These are phyloP conservation scores for Tetrahymena borealis DNA, from an alignment of 73 alveolate genomes.

Conservation along the genomic window DNA sequence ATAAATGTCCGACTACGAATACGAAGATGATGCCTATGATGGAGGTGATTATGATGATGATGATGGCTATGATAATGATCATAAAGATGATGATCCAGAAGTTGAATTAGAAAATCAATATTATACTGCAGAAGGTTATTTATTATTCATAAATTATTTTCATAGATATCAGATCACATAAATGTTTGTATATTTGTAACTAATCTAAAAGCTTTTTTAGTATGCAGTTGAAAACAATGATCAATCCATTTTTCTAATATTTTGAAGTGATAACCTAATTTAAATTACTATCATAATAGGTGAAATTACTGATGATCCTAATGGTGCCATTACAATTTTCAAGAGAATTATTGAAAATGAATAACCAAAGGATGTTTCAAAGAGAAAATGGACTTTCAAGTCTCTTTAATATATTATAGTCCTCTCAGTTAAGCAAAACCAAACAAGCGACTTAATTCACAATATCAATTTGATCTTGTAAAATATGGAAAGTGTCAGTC, in stretches of 20 bases:
- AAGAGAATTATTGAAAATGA: constrained; percentile 17
- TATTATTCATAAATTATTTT: neutral
- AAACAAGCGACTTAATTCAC: constrained; percentile 30
- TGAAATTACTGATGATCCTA: constrained; percentile 9
- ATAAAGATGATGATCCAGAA: constrained; percentile 12
- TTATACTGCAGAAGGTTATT: neutral
- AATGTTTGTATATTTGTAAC: too few species aligned
- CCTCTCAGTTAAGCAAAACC: constrained; percentile 31
- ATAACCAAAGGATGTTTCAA: neutral
- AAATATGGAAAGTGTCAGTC: constrained; percentile 59
- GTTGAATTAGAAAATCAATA: constrained; percentile 25
- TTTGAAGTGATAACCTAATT: too few species aligned
- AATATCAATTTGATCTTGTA: constrained; percentile 31
- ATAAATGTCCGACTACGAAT: neutral
- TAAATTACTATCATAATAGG: neutral
- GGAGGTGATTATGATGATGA: constrained; percentile 25
- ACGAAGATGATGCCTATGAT: constrained; percentile 1
- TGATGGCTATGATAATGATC: constrained; percentile 25
- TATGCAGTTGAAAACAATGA: too few species aligned
- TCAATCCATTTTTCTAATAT: too few species aligned
- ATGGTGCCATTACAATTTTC: constrained; percentile 5
- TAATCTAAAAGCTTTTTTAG: too few species aligned
- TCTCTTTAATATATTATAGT: constrained; percentile 60
- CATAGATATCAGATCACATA: neutral
- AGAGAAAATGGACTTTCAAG: constrained; percentile 52